A percentile compares a stretch with the other conserved stretches of the same genome.
Conservation (phyloP, 106 monocot genomes). For the Chionographis japonica region DNA sequence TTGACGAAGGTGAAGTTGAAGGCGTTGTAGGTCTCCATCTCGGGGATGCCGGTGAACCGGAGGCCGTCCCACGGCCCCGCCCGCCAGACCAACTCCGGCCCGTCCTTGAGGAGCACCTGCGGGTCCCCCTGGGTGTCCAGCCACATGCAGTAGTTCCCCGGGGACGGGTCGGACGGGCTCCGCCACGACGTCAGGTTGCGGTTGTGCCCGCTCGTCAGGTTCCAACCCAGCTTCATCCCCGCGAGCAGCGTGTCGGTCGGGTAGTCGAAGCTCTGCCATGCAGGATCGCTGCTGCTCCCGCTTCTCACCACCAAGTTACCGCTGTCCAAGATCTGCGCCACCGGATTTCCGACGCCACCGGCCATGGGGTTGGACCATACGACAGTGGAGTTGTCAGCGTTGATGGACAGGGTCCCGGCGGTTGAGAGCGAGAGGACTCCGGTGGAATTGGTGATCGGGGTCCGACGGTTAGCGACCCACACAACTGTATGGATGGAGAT, state of each 20-base stretch:
- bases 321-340: constrained; percentile 19
- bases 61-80: constrained; percentile 40
- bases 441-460: constrained; percentile 1
- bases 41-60: constrained; percentile 26
- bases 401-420: constrained; percentile 17
- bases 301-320: constrained; percentile 15
- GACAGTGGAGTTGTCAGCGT: neutral
- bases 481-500: constrained; percentile 10
- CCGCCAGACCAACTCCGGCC: constrained; percentile 5
- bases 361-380: constrained; percentile 7
- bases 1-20: no score
- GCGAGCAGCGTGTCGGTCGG: constrained; percentile 36
- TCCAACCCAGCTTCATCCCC: constrained; percentile 26
- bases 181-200: constrained; percentile 19
- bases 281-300: neutral
- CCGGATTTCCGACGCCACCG: neutral
- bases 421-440: constrained; percentile 14
- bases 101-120: neutral
- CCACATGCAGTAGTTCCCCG: constrained; percentile 8
- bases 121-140: constrained; percentile 16
- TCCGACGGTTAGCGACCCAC: constrained; percentile 43
- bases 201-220: constrained; percentile 13
- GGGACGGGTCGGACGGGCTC: constrained; percentile 21
- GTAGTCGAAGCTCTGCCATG: constrained; percentile 44
- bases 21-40: constrained; percentile 2